Base-by-base conservation (phyloP, 306 rosid species). In the Herpetospermum pedunculosum region DNA sequence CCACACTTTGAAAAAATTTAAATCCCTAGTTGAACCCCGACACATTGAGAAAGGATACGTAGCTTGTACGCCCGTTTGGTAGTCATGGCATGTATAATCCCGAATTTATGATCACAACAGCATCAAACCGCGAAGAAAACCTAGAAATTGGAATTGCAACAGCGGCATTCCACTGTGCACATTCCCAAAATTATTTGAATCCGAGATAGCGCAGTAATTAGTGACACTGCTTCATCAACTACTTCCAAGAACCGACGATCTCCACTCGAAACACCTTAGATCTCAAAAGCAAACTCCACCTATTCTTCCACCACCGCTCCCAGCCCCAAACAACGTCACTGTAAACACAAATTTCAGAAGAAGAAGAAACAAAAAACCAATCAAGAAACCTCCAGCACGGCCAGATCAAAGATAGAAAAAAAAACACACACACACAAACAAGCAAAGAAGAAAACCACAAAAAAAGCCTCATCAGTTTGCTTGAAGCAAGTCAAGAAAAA, bases 61-160 rank as follows among this genome's bases (percentile, higher is more conserved):
- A 94, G 91, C 88, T 94, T 94, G 84, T 94, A 94, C 65, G 99
- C 99, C 73, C 99, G 97, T 82, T 94, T 94, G 52, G 99, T 91
- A 85, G 97, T 88, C 97, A 91, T 94, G 75, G 86, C 75, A 75
- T 16, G 59, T 40, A 77, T 71, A 65, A 13, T 12, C 52, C 76
- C 37, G 69, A 38, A 32, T 68, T 48, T 11, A 57, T 80, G 83
- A 84, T 82, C 86, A 91, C 90, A 83, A 84, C 74, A 35, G 53
- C 54, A 65, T 65, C 73, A 70, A 28, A 75, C 26, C 48, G 29
- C 34, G 73, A 75, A 53, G 65, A 73, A 77, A 77, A 64, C 77
- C 75, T 49, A 72, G 75, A 46, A 72, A 77, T 72, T 41, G 57
- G 30, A 48, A 70, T 73, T 81, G 73, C 28, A 63, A 38, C 68